Evolutionary conservation across 2,329 filamentous ascomycete genomes (phyloP), one percentile per base, ranked within the genome.

Genomic region (Pestalotiopsis sp.): DNA sequence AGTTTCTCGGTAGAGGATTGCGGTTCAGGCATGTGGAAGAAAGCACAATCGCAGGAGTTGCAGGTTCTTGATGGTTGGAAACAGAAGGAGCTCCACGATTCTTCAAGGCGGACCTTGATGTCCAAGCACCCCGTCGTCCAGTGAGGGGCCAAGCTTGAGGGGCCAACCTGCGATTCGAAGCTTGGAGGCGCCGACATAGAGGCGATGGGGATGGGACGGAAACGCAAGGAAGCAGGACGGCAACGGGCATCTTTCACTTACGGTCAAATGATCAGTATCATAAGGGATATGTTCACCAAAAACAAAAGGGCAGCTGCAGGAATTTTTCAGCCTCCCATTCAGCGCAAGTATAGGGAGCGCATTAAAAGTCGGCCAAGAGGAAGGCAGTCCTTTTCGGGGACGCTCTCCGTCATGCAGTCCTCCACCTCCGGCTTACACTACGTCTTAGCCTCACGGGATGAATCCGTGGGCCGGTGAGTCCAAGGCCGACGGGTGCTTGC

Each of bases 251-350:
- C 11, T 36, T 67, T 65, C 67, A 76, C 77, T 77, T 76, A 78
- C 77, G 74, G 71, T 69, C 70, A 73, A 65, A 73, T 70, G 73
- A 68, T 69, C 70, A 70, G 70, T 73, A 72, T 73, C 75, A 78
- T 77, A 76, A 66, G 68, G 69, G 62, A 65, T 65, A 31, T 12
- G 56, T 49, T 62, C 69, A 69, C 65, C 49, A 63, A 61, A 31
- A 31, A 61, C 58, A 49, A 52, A 49, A 64, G 60, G 57, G 60
- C 62, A 67, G 66, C 62, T 56, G 62, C 68, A 58, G 68, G 39
- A 52, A 45, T n/a, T 13, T 66, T 23, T 67, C 41, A 67, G 58
- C 62, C 68, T 62, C 62, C 69, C 69, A 66, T 69, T 68, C 61
- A 67, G 68, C 60, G 69, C 68, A 67, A 49, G 56, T 25, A 70